Percentiles rank a stretch among this genome's conserved stretches.
Conservation (phyloP, 768 basidiomycete genomes). For the Hysterangium stoloniferum region DNA sequence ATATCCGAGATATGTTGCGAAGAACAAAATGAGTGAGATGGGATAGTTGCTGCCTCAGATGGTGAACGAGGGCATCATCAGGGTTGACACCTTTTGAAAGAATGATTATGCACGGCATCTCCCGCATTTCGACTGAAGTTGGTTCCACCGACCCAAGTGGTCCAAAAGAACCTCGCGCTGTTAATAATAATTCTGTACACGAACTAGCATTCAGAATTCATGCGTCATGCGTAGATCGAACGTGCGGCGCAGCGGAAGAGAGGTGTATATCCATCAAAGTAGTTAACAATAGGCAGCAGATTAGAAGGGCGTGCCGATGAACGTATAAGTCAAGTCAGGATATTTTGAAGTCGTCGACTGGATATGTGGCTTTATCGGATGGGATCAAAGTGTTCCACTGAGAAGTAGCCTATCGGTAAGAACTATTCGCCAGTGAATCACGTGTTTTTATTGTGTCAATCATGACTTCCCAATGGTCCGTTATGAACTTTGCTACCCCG, state of each 20-base stretch:
- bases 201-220: conserved; percentile 54
- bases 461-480: conserved; percentile 48
- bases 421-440: not conserved
- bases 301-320: conserved; percentile 2
- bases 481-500: conserved; percentile 44
- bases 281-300: conserved; percentile 50
- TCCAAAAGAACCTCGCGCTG: conserved; percentile 46
- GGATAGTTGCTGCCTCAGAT: conserved; percentile 24
- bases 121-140: conserved; percentile 61
- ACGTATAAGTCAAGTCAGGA: conserved; percentile 2
- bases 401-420: not conserved
- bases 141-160: conserved; percentile 71
- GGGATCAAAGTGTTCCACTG: conserved; percentile 58
- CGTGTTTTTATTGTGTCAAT: conserved; percentile 39
- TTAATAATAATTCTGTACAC: conserved; percentile 34
- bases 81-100: conserved; percentile 61
- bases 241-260: conserved; percentile 37
- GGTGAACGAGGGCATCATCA: conserved; percentile 34
- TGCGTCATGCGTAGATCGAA: conserved; percentile 55
- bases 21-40: conserved; percentile 34
- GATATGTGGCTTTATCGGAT: conserved; percentile 51
- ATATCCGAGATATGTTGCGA: conserved; percentile 47
- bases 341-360: conserved; percentile 20
- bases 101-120: conserved; percentile 43
- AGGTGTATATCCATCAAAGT: conserved; percentile 48